Evolutionary conservation across 2,329 filamentous ascomycete genomes (phyloP), one percentile per base, ranked within the genome.

Genomic region (Ascosphaera apis): DNA sequence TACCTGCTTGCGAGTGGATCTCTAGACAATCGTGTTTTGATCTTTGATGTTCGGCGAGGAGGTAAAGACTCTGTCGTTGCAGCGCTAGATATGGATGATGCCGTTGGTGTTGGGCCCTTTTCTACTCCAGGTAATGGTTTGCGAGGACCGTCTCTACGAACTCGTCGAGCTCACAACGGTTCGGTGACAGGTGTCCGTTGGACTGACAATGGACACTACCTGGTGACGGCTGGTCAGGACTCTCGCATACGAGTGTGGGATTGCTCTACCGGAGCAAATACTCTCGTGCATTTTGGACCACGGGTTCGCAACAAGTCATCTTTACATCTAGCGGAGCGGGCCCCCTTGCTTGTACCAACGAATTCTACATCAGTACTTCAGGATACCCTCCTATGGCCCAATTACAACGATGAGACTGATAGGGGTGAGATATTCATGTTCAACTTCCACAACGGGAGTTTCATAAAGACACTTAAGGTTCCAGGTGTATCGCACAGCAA

Each of bases 211-310:
- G 82, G 82, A 1, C 62, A 61, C 11, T 74, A 77, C 49, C 63
- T 95, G 13, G 63, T 93, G 9, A 82, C 78, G 1, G 68, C 79
- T 2, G 84, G 83, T 0, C 77, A 91, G 39, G 88, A 95, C 51
- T 66, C 79, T 34, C 70, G 76, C 6, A 75, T 95, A 42, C 69
- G 84, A 3, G 79, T 93, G 1, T 95, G 86, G 86, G 69, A 92
- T 49, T 70, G 78, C 1, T 64, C 64, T 0, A 80, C 71, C 0
- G 82, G 83, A 2, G 76, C 76, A 13, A 93, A 95, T 52, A 91
- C 80, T 0, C 68, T 93, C 4, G 79, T 78, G 0, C 84, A 76
- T 51, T 95, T 93, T 49, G 83, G 83, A 0, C 79, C 84, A 1
- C 65, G 73, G 18, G 65, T 93, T 30, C 76, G 74, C 45, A 93